Evolutionary conservation across 1,284 basidiomycete species (phyloP).

Genomic region (Hemileia vastatrix): DNA sequence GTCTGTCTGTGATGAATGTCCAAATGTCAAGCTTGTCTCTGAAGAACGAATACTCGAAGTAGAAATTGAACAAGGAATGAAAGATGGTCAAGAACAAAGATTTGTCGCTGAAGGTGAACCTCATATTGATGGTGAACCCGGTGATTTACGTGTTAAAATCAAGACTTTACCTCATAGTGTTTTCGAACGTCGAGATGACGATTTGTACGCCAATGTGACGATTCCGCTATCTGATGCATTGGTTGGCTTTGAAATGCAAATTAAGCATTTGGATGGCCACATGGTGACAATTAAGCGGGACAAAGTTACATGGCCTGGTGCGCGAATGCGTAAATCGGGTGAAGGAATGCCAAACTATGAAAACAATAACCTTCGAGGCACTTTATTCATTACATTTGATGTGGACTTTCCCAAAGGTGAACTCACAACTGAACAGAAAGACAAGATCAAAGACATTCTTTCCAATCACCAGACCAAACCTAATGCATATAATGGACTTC

Average conservation of each 20-base stretch:
- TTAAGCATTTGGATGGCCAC: conserved; percentile 41
- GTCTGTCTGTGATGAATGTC: conserved; percentile 42
- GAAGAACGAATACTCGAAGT: conserved; percentile 44
- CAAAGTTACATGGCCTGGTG: too few relatives aligned
- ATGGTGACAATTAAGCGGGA: too few relatives aligned
- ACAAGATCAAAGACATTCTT: too few relatives aligned
- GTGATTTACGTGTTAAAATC: conserved; percentile 41
- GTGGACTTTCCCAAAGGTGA: too few relatives aligned
- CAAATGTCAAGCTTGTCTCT: conserved; percentile 40
- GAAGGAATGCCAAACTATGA: too few relatives aligned
- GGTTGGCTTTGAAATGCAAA: conserved; percentile 38
- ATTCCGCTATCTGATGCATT: conserved; percentile 41
- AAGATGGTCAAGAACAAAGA: conserved; percentile 43
- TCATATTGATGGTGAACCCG: conserved; percentile 41
- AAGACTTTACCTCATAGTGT: conserved; percentile 41
- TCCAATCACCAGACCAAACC: too few relatives aligned
- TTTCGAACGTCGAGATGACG: conserved; percentile 42
- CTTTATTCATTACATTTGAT: too few relatives aligned
- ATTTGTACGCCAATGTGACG: conserved; percentile 39
- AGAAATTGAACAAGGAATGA: conserved; percentile 43
- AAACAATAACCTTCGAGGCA: too few relatives aligned
- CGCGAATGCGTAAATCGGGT: too few relatives aligned
- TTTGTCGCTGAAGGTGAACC: conserved; percentile 45
- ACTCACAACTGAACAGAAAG: too few relatives aligned
- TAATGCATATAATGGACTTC: too few relatives aligned